A percentile compares a stretch with the other conserved stretches of the same genome.
These are phyloP conservation scores for Sonneratia caseolaris DNA, from an alignment of 345 rosid genomes.

Conservation along the genomic window DNA sequence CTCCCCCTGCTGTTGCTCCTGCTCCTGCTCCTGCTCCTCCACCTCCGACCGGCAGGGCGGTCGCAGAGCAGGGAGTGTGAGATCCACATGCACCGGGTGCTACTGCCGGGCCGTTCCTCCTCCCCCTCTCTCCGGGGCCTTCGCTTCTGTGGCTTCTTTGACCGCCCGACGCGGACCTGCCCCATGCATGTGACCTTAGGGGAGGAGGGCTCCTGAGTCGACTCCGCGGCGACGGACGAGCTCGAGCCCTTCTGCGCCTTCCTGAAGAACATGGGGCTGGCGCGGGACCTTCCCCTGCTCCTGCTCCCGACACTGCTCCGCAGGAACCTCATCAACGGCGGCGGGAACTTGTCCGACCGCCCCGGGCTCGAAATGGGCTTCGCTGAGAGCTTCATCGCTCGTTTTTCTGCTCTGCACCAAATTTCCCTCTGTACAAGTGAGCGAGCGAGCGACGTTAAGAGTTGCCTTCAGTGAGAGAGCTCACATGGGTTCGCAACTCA, in stretches of 20 bases:
- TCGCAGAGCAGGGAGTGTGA: conserved; percentile 15
- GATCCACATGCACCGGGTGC: conserved; percentile 1
- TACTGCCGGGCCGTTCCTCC: not conserved
- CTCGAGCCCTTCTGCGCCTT: conserved; percentile 43
- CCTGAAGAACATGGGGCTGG: conserved; percentile 78
- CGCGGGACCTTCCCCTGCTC: conserved; percentile 68
- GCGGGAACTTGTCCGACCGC: conserved; percentile 79
- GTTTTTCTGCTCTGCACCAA: not conserved
- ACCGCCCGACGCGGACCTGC: conserved; percentile 67
- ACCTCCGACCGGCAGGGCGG: not conserved
- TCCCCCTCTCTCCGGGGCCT: not conserved
- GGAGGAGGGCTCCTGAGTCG: conserved; percentile 81
- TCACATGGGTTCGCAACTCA: too few relatives aligned
- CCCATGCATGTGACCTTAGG: conserved; percentile 99
- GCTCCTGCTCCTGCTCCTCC: conserved; percentile 12
- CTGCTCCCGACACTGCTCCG: conserved; percentile 57
- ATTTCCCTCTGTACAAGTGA: not conserved
- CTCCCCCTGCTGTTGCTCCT: conserved; percentile 29
- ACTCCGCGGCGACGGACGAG: conserved; percentile 25
- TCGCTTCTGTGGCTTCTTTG: conserved; percentile 16
- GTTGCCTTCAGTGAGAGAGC: too few relatives aligned
- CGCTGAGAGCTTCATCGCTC: conserved; percentile 48
- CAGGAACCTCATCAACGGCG: conserved; percentile 75
- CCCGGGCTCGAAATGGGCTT: conserved; percentile 90
- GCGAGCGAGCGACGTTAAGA: too few relatives aligned